Evolutionary conservation across 768 basidiomycete genomes (phyloP).

Genomic region (Austroboletus festivus): DNA sequence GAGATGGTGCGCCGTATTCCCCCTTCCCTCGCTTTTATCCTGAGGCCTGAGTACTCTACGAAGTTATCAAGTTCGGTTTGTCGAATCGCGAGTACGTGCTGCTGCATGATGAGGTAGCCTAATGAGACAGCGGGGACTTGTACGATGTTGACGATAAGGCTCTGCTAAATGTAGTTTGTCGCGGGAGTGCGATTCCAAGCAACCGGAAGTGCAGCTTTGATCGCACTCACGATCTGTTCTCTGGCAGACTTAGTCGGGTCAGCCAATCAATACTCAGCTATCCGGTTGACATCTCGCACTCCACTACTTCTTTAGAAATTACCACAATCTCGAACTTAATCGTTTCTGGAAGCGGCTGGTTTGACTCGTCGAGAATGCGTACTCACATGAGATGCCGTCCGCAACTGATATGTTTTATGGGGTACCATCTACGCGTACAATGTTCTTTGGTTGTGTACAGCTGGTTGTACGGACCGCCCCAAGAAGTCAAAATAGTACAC

Average conservation of each 20-base stretch:
- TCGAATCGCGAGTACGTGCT: constrained; percentile 83
- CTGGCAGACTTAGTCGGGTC: background rate
- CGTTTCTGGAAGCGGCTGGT: too few species aligned
- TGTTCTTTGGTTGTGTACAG: too few species aligned
- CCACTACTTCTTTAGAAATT: too few species aligned
- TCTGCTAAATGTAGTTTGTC: background rate
- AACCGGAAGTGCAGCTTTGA: constrained; percentile 1
- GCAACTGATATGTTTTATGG: too few species aligned
- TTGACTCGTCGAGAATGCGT: too few species aligned
- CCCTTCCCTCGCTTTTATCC: background rate
- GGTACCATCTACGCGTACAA: too few species aligned
- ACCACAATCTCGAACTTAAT: too few species aligned
- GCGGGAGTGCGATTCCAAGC: background rate
- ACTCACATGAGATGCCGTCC: too few species aligned
- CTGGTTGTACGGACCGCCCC: too few species aligned
- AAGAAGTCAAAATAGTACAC: too few species aligned
- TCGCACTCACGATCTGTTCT: background rate
- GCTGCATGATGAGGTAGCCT: constrained; percentile 71
- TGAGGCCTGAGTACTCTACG: constrained; percentile 9
- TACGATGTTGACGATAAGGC: background rate
- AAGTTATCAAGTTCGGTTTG: constrained; percentile 84
- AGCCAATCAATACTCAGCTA: background rate
- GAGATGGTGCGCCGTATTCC: constrained; percentile 61
- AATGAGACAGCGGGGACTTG: constrained; percentile 1
- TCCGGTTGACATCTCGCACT: background rate